phyloP scores from a whole-genome alignment of 257 asterid species.

The Marsdenia floribunda region DNA sequence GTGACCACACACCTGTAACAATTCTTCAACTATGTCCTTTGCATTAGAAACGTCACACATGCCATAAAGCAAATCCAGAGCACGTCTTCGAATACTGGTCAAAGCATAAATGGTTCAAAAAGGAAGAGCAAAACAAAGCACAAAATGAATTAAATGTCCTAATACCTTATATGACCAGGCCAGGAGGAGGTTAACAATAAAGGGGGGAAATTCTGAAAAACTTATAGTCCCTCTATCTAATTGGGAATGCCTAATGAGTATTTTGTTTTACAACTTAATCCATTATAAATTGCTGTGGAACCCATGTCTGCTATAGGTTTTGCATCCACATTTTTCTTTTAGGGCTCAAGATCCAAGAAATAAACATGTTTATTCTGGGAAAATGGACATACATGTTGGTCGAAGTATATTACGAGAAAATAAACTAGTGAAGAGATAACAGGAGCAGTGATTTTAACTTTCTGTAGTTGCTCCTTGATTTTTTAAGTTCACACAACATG shows the following conservation, averaged over 20 bases:
- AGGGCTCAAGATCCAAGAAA: background rate
- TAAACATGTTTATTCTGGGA: background rate
- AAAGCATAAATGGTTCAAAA: background rate
- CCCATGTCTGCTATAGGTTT: background rate
- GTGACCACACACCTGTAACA: constrained; percentile 60
- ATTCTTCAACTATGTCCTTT: constrained; percentile 93
- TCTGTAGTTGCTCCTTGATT: background rate
- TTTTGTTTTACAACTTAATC: background rate
- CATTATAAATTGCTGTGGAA: background rate
- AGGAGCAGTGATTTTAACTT: background rate
- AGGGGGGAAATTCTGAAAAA: background rate
- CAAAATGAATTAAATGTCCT: background rate
- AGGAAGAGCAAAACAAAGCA: background rate
- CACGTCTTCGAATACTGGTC: constrained; percentile 68
- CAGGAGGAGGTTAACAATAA: background rate
- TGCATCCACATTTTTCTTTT: background rate
- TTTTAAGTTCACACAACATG: background rate
- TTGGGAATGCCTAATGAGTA: too few species aligned
- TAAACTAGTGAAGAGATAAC: background rate
- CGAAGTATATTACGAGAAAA: background rate
- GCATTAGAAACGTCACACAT: constrained; percentile 99
- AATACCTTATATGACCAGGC: background rate
- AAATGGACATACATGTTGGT: background rate
- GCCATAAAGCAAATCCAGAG: constrained; percentile 94
- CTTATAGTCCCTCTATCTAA: background rate